phyloP scores from a whole-genome alignment of 2,329 filamentous ascomycete species.

The Talaromyces marneffei region DNA sequence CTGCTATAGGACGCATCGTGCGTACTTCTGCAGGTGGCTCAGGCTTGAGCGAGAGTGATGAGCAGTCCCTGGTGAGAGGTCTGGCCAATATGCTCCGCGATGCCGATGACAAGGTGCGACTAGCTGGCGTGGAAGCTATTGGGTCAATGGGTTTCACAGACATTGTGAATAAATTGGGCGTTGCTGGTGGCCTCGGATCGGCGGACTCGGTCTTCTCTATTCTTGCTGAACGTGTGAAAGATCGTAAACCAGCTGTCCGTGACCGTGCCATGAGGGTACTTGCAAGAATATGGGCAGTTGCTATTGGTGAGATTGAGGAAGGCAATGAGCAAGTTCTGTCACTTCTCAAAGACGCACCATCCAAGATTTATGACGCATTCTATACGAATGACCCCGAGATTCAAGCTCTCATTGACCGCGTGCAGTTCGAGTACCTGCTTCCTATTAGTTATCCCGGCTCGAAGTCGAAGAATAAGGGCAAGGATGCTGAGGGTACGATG shows the following conservation, averaged over 20 bases:
- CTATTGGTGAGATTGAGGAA: slow-evolving; percentile 75
- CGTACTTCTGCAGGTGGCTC: slow-evolving; percentile 88
- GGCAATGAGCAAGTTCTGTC: slow-evolving; percentile 70
- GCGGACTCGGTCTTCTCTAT: slow-evolving; percentile 72
- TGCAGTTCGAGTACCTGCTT: slow-evolving; percentile 81
- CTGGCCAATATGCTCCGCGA: slow-evolving; percentile 79
- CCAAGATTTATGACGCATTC: slow-evolving; percentile 76
- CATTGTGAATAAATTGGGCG: slow-evolving; percentile 74
- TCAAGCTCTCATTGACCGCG: slow-evolving; percentile 75
- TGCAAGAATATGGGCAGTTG: slow-evolving; percentile 88
- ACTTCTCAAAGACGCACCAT: slow-evolving; percentile 75
- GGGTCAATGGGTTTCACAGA: slow-evolving; percentile 74
- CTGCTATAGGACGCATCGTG: slow-evolving; percentile 75
- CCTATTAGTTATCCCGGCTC: slow-evolving; percentile 79
- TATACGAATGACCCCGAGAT: slow-evolving; percentile 87
- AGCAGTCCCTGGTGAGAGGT: slow-evolving; percentile 65
- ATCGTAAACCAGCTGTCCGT: slow-evolving; percentile 74
- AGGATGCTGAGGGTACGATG: slow-evolving; percentile 36
- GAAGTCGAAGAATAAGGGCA: slow-evolving; percentile 46
- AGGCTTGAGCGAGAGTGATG: slow-evolving; percentile 77
- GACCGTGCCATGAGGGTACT: slow-evolving; percentile 81
- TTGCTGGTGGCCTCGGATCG: slow-evolving; percentile 67
- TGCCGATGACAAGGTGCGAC: slow-evolving; percentile 80
- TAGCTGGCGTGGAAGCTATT: slow-evolving; percentile 82
- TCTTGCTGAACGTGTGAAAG: slow-evolving; percentile 81